A percentile compares a stretch with the other conserved stretches of the same genome.
These are phyloP conservation scores for Volvox reticuliferus DNA, from an alignment of 139 green algal genomes.

Conservation along the genomic window DNA sequence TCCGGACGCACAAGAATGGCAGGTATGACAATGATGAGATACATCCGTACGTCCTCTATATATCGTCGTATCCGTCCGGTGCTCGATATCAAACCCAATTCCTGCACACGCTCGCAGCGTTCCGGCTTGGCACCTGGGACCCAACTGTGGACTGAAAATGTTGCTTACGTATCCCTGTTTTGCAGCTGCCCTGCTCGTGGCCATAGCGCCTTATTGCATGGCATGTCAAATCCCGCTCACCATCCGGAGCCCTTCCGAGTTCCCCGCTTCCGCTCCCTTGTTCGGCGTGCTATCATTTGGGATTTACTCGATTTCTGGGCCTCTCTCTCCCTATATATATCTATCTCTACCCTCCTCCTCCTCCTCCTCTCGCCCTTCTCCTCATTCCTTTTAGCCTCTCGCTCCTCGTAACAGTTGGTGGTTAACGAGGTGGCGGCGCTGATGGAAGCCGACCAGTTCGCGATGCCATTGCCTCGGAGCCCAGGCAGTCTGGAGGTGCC, in stretches of 20 bases:
- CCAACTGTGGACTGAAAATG: too few relatives aligned
- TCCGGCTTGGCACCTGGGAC: too few relatives aligned
- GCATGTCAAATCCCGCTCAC: too few relatives aligned
- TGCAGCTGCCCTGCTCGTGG: too few relatives aligned
- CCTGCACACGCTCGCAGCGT: too few relatives aligned
- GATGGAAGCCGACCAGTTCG: slow-evolving; percentile 64
- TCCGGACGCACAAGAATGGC: slow-evolving; percentile 47
- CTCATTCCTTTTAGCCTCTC: background rate
- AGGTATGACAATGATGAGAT: background rate
- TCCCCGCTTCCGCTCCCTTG: background rate
- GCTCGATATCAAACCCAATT: too few relatives aligned
- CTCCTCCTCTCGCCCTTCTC: background rate
- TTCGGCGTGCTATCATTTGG: background rate
- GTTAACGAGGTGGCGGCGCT: slow-evolving; percentile 69
- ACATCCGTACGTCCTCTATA: too few relatives aligned
- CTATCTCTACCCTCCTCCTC: background rate
- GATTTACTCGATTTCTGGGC: background rate
- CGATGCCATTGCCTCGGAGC: slow-evolving; percentile 50
- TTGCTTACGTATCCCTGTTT: too few relatives aligned
- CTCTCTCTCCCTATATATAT: background rate
- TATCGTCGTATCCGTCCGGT: too few relatives aligned
- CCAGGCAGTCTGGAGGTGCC: slow-evolving; percentile 45
- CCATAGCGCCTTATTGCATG: too few relatives aligned
- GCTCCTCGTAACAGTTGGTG: slow-evolving; percentile 23
- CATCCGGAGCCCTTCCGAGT: too few relatives aligned